Conservation (phyloP, 331 rosid genomes). For the Stylosanthes scabra region DNA sequence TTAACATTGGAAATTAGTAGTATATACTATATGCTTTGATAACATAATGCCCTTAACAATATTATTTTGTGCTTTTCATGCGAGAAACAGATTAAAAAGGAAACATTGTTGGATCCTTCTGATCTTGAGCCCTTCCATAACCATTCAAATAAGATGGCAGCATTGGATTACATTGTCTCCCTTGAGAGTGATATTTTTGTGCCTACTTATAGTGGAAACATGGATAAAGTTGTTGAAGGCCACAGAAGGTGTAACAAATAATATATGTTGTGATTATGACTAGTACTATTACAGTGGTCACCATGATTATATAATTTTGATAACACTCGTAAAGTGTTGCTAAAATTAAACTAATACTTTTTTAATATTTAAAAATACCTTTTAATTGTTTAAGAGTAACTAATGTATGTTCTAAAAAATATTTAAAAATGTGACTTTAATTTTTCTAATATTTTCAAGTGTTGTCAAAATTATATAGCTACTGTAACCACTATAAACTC, state of each 20-base stretch:
- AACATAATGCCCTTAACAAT: background rate
- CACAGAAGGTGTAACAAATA: constrained; percentile 53
- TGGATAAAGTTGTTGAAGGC: constrained; percentile 83
- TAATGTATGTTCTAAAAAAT: no score
- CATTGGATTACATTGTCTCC: constrained; percentile 73
- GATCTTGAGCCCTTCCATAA: constrained; percentile 62
- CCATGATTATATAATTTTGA: no score
- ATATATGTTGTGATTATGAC: no score
- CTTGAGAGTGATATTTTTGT: constrained; percentile 70
- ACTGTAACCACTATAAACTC: no score
- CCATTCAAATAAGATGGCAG: constrained; percentile 78
- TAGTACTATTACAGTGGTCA: no score
- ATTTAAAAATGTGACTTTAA: no score
- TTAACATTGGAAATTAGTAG: background rate
- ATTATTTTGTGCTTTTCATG: background rate
- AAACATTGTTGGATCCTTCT: constrained; percentile 57
- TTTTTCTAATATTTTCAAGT: no score
- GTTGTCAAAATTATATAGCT: no score
- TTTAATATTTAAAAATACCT: no score
- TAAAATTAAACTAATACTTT: no score
- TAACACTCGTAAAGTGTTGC: no score
- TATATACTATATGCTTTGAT: constrained; percentile 1
- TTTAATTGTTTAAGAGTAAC: no score
- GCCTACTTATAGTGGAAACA: constrained; percentile 71
- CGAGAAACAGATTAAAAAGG: constrained; percentile 60